Conservation (phyloP, 305 asterid genomes). For the Fraxinus xanthoxyloides region DNA sequence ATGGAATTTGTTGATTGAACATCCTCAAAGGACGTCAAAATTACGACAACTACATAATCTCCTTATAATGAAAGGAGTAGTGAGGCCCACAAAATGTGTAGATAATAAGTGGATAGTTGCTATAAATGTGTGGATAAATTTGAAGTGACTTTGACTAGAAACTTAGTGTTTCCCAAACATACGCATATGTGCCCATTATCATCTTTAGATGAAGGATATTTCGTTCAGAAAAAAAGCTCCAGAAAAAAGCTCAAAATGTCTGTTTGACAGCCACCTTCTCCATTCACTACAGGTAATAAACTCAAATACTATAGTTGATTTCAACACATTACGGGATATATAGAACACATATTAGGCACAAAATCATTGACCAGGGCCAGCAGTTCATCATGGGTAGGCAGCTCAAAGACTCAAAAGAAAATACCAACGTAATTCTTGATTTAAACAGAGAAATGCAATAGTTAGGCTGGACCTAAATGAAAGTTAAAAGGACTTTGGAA, state of each 20-base stretch:
- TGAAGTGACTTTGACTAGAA: background rate
- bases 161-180: background rate
- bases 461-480: background rate
- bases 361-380: background rate
- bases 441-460: background rate
- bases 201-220: background rate
- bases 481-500: background rate
- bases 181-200: background rate
- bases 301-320: conserved; percentile 6
- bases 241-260: background rate
- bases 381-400: conserved; percentile 9
- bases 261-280: background rate
- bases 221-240: background rate
- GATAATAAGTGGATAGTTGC: background rate
- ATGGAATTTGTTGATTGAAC: background rate
- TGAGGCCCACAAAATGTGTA: background rate
- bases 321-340: background rate
- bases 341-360: conserved; percentile 9
- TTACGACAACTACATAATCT: background rate
- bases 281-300: conserved; percentile 17
- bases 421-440: background rate
- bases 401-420: conserved; percentile 5
- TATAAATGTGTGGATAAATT: background rate
- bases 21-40: background rate
- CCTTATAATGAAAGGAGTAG: background rate